A percentile compares a stretch with the other conserved stretches of the same genome.
These are phyloP conservation scores for Trametes gibbosa DNA, from an alignment of 768 basidiomycete species.

Conservation along the genomic window DNA sequence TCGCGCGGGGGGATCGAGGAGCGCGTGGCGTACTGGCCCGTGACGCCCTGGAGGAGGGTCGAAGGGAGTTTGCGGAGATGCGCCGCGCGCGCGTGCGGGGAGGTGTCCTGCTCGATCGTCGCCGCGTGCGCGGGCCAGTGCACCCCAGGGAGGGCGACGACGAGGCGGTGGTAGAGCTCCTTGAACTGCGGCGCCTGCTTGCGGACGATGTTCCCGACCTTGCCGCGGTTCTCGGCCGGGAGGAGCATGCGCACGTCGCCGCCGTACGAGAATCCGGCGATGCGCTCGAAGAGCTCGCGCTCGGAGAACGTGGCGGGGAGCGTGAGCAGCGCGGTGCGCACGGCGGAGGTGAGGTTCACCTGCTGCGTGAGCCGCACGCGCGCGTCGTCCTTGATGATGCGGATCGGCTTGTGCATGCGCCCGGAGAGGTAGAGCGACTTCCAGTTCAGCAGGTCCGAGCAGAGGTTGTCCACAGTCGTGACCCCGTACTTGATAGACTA, in stretches of 20 bases:
- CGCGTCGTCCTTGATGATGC: constrained; percentile 90
- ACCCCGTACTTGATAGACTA: constrained; percentile 97
- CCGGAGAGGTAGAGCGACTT: constrained; percentile 90
- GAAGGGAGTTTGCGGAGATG: constrained; percentile 80
- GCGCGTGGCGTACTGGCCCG: constrained; percentile 43
- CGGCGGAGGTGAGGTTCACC: constrained; percentile 88
- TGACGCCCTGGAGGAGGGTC: constrained; percentile 57
- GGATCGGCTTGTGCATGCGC: constrained; percentile 94
- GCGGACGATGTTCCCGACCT: constrained; percentile 90
- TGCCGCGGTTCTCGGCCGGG: constrained; percentile 91
- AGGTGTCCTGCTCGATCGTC: constrained; percentile 72
- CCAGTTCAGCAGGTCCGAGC: constrained; percentile 91
- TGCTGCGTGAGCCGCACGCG: constrained; percentile 90
- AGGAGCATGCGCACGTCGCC: constrained; percentile 95
- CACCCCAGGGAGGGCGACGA: constrained; percentile 76
- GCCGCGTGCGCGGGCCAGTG: constrained; percentile 56
- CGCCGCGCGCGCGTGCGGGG: constrained; percentile 62
- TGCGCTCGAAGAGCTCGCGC: constrained; percentile 75
- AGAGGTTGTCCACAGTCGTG: constrained; percentile 86
- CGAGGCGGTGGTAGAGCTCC: constrained; percentile 80
- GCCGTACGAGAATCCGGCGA: constrained; percentile 81
- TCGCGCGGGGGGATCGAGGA: constrained; percentile 40
- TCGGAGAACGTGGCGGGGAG: constrained; percentile 84
- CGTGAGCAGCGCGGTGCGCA: constrained; percentile 85
- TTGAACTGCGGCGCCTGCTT: constrained; percentile 82